phyloP scores from a whole-genome alignment of 768 basidiomycete genomes.

The Suillus ampliporus region DNA sequence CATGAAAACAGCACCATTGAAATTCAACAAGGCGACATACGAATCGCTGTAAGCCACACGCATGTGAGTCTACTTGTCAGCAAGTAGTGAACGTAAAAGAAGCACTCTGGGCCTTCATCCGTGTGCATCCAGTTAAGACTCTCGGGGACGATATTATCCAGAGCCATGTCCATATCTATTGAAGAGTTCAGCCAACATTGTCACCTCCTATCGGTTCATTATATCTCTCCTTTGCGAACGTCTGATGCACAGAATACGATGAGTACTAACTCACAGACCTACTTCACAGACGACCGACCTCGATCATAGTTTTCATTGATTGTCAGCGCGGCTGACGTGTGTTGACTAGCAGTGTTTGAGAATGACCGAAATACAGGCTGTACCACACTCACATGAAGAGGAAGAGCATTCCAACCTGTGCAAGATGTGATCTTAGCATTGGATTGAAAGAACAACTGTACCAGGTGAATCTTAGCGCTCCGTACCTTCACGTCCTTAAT shows the following conservation, averaged over 20 bases:
- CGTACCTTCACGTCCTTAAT: slow-evolving; percentile 68
- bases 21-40: slow-evolving; percentile 45
- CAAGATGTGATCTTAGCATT: slow-evolving; percentile 3
- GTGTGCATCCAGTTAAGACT: slow-evolving; percentile 81
- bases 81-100: slow-evolving; percentile 15
- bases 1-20: slow-evolving; percentile 13
- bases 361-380: slow-evolving; percentile 12
- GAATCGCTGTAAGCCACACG: slow-evolving; percentile 62
- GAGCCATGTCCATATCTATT: slow-evolving; percentile 92
- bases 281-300: slow-evolving; percentile 48
- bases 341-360: slow-evolving; percentile 54
- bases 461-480: slow-evolving; percentile 1
- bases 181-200: slow-evolving; percentile 41
- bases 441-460: neutral
- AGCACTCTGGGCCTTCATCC: slow-evolving; percentile 92
- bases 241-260: slow-evolving; percentile 30
- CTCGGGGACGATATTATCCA: slow-evolving; percentile 90
- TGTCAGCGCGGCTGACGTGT: slow-evolving; percentile 80
- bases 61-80: slow-evolving; percentile 15
- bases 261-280: neutral
- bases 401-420: slow-evolving; percentile 83
- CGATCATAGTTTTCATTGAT: slow-evolving; percentile 91
- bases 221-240: slow-evolving; percentile 47
- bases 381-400: slow-evolving; percentile 74
- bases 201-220: slow-evolving; percentile 5